A percentile compares a stretch with the other conserved stretches of the same genome.
Conservation (phyloP, 1,139 yeast species). For the Dujonia santamariae region DNA sequence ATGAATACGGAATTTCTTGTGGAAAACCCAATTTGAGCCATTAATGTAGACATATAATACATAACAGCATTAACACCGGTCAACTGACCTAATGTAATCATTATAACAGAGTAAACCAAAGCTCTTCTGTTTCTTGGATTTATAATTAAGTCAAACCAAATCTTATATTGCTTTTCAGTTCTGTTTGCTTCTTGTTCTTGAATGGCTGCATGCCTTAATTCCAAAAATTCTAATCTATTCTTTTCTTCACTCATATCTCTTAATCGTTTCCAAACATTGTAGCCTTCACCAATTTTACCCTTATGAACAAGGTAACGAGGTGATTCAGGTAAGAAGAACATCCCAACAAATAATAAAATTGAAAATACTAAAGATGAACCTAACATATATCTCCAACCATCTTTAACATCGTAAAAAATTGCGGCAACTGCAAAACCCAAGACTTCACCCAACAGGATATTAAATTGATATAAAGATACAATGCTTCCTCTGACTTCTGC, state of each 20-base stretch:
- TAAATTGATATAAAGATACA: constrained; percentile 56
- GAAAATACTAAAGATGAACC: constrained; percentile 59
- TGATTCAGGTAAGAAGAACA: constrained; percentile 48
- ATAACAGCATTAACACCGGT: constrained; percentile 56
- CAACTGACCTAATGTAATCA: constrained; percentile 57
- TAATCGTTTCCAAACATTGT: constrained; percentile 52
- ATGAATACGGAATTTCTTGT: constrained; percentile 46
- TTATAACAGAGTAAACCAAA: constrained; percentile 49
- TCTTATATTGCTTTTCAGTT: constrained; percentile 23
- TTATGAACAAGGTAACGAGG: constrained; percentile 54
- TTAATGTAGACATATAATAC: constrained; percentile 54
- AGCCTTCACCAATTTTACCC: constrained; percentile 49
- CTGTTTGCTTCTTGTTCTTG: constrained; percentile 25
- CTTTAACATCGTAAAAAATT: constrained; percentile 49
- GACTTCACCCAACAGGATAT: constrained; percentile 58
- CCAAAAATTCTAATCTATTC: constrained; percentile 50
- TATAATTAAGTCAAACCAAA: constrained; percentile 47
- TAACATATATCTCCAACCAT: constrained; percentile 60
- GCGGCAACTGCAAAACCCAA: constrained; percentile 57
- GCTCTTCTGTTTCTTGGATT: constrained; percentile 59
- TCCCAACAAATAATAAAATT: constrained; percentile 43
- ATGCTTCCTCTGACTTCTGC: constrained; percentile 55
- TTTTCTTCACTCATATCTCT: constrained; percentile 39
- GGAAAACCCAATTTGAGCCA: constrained; percentile 45
- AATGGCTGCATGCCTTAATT: constrained; percentile 32